Percentiles rank a stretch among this genome's conserved stretches.
These are phyloP conservation scores for Lactifluus hygrophoroides DNA, from an alignment of 768 basidiomycete species.

Conservation along the genomic window DNA sequence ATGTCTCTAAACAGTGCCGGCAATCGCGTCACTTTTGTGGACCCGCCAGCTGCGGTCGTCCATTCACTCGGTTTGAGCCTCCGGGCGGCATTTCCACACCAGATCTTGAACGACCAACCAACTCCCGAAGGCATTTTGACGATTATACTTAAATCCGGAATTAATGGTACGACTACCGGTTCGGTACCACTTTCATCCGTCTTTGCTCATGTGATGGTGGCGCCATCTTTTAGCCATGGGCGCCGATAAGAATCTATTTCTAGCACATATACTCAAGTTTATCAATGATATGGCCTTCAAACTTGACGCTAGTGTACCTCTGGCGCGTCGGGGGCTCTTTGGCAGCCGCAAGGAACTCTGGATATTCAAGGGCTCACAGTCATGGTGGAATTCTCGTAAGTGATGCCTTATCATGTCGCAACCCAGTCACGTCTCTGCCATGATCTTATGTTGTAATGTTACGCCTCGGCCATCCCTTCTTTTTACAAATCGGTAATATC, in stretches of 20 bases:
- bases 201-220: background rate
- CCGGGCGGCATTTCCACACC: slow-evolving; percentile 35
- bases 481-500: background rate
- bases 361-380: slow-evolving; percentile 45
- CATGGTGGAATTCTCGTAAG: slow-evolving; percentile 19
- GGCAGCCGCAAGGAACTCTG: slow-evolving; percentile 48
- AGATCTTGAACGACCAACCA: slow-evolving; percentile 34
- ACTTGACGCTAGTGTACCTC: slow-evolving; percentile 58
- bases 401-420: background rate
- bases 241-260: slow-evolving; percentile 45
- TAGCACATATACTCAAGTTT: slow-evolving; percentile 54
- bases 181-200: too few species aligned
- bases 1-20: slow-evolving; percentile 57
- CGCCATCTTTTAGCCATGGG: slow-evolving; percentile 8
- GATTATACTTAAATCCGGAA: slow-evolving; percentile 41
- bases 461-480: background rate
- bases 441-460: slow-evolving; percentile 13
- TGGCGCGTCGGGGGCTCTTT: slow-evolving; percentile 36
- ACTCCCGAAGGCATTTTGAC: slow-evolving; percentile 45
- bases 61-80: slow-evolving; percentile 33
- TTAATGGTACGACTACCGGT: slow-evolving; percentile 10
- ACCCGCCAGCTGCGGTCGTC: slow-evolving; percentile 33
- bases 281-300: slow-evolving; percentile 49
- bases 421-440: background rate
- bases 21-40: slow-evolving; percentile 40